Base-by-base conservation (phyloP, 805 yeast species). In the Candida vartiovaarae region DNA sequence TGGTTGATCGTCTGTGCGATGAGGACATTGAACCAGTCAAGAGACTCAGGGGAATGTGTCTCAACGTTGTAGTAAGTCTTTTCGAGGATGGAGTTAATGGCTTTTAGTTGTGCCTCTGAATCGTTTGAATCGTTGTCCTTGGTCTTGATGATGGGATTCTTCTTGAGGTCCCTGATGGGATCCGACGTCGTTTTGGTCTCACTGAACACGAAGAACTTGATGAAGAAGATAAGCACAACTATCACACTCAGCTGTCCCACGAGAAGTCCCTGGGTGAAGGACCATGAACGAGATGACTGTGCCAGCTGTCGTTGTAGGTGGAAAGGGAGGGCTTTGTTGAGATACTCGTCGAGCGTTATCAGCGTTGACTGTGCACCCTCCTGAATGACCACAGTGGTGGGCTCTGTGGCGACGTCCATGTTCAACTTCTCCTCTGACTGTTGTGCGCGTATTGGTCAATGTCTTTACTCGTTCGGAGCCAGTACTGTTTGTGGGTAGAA, bases 11-110 rank as follows among this genome's bases (percentile, higher is more conserved):
- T 81, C 61, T 93, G 97, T 0, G 97, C 99, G 20, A 93, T 75
- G 32, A 93, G 69, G 1, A 93, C 97, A 51, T 91, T 93, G 62
- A 93, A 88, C 99, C 99, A 93, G 61, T 93, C 99, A 47, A 93
- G 66, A 0, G 96, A 84, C 66, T 93, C 99, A 0, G 97, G 76
- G 15, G 80, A 72, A 61, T 93, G 99, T 26, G 79, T 80, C 38
- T 81, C 80, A 2, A 93, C 97, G 57, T 93, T 85, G 63, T 93
- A 93, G 59, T 88, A 88, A 0, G 97, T 89, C 55, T 89, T 90
- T 50, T 91, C 97, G 34, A 93, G 67, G 23, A 93, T 86, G 1
- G 77, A 61, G 26, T 67, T 63, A 36, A 70, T 63, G 5, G 52
- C 38, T 6, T 39, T 39, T 6, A 49, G 48, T n/a, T 47, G 52